Evolutionary conservation across 2,329 filamentous ascomycete species (phyloP).

Genomic region (Hymenoscyphus scutula): DNA sequence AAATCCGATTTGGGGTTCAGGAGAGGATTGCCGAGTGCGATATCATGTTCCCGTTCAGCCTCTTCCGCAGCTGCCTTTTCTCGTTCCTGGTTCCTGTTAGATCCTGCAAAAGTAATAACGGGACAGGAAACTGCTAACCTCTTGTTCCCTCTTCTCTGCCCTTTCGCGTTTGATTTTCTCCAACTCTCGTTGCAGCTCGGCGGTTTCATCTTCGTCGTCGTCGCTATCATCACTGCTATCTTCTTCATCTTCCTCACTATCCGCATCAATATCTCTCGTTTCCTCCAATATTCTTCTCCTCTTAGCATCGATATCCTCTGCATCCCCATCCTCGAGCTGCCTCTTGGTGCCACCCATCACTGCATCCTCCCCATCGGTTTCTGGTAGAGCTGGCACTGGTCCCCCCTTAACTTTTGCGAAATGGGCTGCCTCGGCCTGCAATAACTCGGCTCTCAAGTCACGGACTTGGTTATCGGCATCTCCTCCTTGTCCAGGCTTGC

Average conservation of each 20-base stretch:
- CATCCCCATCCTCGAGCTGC: conserved; percentile 53
- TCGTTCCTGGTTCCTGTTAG: conserved; percentile 55
- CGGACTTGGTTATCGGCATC: conserved; percentile 67
- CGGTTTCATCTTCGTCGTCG: conserved; percentile 78
- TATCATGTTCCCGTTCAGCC: conserved; percentile 80
- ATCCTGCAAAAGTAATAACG: conserved; percentile 6
- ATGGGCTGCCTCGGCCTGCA: conserved; percentile 84
- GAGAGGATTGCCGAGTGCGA: conserved; percentile 88
- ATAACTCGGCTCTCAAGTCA: conserved; percentile 85
- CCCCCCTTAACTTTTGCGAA: conserved; percentile 79
- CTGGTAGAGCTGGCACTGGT: conserved; percentile 34
- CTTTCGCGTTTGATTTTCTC: conserved; percentile 91
- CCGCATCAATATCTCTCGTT: conserved; percentile 82
- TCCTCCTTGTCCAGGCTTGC: conserved; percentile 86
- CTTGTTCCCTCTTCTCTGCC: conserved; percentile 72
- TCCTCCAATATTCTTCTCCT: conserved; percentile 84
- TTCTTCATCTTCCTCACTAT: conserved; percentile 63
- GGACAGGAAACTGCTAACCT: conserved; percentile 43
- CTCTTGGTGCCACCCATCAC: conserved; percentile 64
- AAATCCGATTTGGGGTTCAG: conserved; percentile 81
- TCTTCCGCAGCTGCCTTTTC: conserved; percentile 78
- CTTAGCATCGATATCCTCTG: conserved; percentile 76
- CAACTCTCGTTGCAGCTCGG: conserved; percentile 85
- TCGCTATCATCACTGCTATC: conserved; percentile 63
- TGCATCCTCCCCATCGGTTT: conserved; percentile 37